phyloP scores from a whole-genome alignment of 139 green algal species.

The Asterochloris erici region DNA sequence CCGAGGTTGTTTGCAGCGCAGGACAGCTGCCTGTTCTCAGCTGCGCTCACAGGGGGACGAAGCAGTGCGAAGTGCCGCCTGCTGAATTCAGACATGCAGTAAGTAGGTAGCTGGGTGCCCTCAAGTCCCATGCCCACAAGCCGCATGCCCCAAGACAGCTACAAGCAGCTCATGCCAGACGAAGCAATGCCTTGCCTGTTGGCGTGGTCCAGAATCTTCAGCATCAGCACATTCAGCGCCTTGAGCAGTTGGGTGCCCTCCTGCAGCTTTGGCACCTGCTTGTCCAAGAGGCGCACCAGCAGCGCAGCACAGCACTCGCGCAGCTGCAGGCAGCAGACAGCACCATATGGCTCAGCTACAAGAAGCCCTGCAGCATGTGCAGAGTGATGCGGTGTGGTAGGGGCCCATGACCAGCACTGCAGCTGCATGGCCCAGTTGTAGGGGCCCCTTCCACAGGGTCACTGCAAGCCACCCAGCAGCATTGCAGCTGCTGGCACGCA shows the following conservation, averaged over 20 bases:
- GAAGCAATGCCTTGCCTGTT: conserved; percentile 27
- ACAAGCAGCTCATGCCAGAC: neutral
- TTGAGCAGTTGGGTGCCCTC: conserved; percentile 62
- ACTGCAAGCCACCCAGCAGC: neutral
- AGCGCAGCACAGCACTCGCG: conserved; percentile 47
- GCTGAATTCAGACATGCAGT: neutral
- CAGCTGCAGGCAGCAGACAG: conserved; percentile 17
- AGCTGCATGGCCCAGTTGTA: too few relatives aligned
- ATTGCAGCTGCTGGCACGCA: neutral
- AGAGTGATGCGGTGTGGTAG: too few relatives aligned
- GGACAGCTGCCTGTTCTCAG: neutral
- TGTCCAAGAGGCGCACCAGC: conserved; percentile 66
- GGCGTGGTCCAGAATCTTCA: conserved; percentile 86
- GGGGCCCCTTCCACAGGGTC: too few relatives aligned
- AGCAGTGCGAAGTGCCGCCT: neutral
- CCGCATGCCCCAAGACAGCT: too few relatives aligned
- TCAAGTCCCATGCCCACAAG: too few relatives aligned
- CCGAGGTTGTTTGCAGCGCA: neutral
- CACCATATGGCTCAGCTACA: neutral
- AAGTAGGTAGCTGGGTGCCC: neutral
- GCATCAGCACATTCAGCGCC: conserved; percentile 93
- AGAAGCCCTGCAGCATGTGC: too few relatives aligned
- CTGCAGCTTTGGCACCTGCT: conserved; percentile 41
- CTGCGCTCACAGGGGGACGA: neutral
- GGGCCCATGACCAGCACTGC: too few relatives aligned